Base-by-base conservation (phyloP, 78 protist genomes). In the Capsaspora owczarzaki region DNA sequence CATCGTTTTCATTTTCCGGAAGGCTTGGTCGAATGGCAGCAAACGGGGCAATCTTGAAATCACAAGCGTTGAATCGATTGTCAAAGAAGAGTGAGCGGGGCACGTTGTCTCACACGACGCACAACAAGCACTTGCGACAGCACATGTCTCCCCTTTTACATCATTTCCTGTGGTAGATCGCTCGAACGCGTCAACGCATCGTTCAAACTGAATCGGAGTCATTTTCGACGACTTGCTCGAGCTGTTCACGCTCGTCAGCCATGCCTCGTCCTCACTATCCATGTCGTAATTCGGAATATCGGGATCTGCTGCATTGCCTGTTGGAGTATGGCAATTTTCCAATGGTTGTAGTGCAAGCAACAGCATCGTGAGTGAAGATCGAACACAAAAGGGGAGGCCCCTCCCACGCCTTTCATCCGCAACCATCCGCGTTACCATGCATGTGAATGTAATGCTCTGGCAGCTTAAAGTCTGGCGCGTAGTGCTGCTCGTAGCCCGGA, bases 371-470 rank as follows among this genome's bases (percentile, higher is more conserved):
- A 49, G 56, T 49, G n/a, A 49, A 20, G 56, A 10, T 20, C 16
- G 16, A 49, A 20, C 10, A 49, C 16, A 49, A 56, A 56, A 56
- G 25, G n/a, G 12, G 66, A 12, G n/a, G 33, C 12, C 33, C 66
- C 66, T n/a, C n/a, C n/a, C n/a, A n/a, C n/a, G n/a, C n/a, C n/a
- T n/a, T n/a, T 60, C 35, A 60, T 60, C 63, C 35, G 63, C 25
- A 60, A 60, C 35, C 63, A 25, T 25, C 31, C 37, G n/a, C 10
- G 60, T 43, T 44, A 75, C 79, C 79, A 40, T 43, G 42, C 23
- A n/a, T 12, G 16, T 60, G 79, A 46, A 75, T 75, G 37, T 44
- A 40, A 33, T 75, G 79, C 43, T 40, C 23, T 14, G 79, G 56
- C 42, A 22, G 41, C 49, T 44, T 49, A 20, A 25, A 46, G 5